Evolutionary conservation across 768 basidiomycete species (phyloP).

Genomic region (Pulveroboletus frians): DNA sequence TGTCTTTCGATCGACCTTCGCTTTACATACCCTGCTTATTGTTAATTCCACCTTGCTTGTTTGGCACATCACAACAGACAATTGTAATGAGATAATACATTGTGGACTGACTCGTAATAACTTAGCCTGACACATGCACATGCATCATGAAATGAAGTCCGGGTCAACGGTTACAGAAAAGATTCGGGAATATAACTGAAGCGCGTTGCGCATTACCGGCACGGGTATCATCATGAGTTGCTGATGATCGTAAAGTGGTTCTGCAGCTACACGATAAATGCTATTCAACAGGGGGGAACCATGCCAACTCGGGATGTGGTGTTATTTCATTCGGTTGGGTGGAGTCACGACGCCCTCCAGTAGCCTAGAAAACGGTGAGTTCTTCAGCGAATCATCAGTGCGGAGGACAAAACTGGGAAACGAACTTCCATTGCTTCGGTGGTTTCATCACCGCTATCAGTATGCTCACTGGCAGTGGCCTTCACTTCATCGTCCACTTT

Average conservation of each 20-base stretch:
- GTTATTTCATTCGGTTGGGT: background rate
- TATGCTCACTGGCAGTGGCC: background rate
- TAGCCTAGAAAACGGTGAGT: slow-evolving; percentile 14
- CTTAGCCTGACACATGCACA: background rate
- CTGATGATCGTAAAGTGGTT: background rate
- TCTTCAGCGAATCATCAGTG: slow-evolving; percentile 14
- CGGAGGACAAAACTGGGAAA: background rate
- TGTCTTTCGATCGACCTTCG: slow-evolving; percentile 8
- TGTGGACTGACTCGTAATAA: slow-evolving; percentile 9
- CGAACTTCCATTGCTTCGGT: slow-evolving; percentile 18
- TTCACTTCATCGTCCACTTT: background rate
- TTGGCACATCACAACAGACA: slow-evolving; percentile 7
- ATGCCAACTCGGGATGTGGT: slow-evolving; percentile 21
- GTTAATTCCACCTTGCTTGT: slow-evolving; percentile 14
- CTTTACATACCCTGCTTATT: slow-evolving; percentile 21
- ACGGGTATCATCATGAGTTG: background rate
- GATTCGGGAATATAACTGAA: background rate
- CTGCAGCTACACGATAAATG: slow-evolving; percentile 16
- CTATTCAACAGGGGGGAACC: slow-evolving; percentile 36
- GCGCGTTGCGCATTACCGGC: background rate
- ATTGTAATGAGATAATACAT: slow-evolving; percentile 9
- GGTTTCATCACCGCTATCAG: background rate
- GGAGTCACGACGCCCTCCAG: background rate
- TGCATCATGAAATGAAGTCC: background rate
- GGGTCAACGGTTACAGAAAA: background rate